Evolutionary conservation across 805 yeast species (phyloP).

Genomic region (Saitoella complicata): DNA sequence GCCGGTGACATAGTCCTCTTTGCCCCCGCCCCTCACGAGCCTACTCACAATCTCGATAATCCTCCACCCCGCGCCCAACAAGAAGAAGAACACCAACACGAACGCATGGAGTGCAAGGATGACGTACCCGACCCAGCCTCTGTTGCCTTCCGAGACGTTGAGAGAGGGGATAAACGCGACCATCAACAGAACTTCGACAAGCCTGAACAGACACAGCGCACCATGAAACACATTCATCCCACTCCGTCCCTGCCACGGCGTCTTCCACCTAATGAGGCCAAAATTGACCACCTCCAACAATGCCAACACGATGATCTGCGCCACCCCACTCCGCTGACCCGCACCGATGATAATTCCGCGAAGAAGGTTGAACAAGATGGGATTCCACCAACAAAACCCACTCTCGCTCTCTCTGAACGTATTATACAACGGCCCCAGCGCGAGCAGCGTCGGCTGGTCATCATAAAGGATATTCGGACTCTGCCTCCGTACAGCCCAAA

Average conservation of each 20-base stretch:
- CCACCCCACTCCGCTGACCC: conserved; percentile 20
- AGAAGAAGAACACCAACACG: conserved; percentile 16
- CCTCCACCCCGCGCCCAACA: conserved; percentile 16
- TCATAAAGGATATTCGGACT: conserved; percentile 16
- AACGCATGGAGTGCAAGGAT: conserved; percentile 19
- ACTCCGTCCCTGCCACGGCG: conserved; percentile 17
- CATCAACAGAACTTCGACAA: conserved; percentile 13
- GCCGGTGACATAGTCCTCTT: conserved; percentile 1
- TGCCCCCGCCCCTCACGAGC: background rate
- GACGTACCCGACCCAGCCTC: conserved; percentile 21
- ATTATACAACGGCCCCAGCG: conserved; percentile 20
- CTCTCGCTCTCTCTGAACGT: conserved; percentile 15
- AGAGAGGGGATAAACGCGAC: conserved; percentile 17
- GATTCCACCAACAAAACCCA: conserved; percentile 10
- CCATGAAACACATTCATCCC: conserved; percentile 17
- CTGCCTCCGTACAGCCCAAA: conserved; percentile 6
- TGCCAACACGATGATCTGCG: conserved; percentile 20
- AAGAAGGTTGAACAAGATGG: conserved; percentile 11
- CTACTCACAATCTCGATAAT: conserved; percentile 15
- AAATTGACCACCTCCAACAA: conserved; percentile 16
- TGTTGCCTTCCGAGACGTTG: conserved; percentile 9
- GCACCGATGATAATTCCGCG: conserved; percentile 21
- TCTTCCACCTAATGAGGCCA: conserved; percentile 10
- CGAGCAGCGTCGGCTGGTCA: conserved; percentile 16
- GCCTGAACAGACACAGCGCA: conserved; percentile 12